A percentile compares a stretch with the other conserved stretches of the same genome.
Conservation (phyloP, 371 early-diverging fungal species). For the Rhizomucor miehei region DNA sequence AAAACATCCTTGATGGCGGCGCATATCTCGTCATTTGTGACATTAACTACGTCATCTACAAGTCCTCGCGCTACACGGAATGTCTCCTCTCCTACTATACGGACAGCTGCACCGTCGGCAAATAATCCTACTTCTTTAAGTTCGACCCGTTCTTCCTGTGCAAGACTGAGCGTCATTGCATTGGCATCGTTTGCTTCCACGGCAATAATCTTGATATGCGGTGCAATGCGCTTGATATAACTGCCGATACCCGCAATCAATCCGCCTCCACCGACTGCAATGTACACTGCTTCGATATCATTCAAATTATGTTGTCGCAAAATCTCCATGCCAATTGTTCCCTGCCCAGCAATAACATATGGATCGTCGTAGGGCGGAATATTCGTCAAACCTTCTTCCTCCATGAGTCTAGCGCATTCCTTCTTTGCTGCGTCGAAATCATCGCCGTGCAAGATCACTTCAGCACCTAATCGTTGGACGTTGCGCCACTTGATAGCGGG, state of each 20-base stretch:
- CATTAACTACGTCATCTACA: conserved; percentile 84
- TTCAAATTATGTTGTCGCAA: conserved; percentile 70
- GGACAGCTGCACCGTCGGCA: conserved; percentile 96
- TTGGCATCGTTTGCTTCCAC: conserved; percentile 91
- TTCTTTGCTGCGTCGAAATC: conserved; percentile 94
- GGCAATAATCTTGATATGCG: conserved; percentile 83
- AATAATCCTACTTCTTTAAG: conserved; percentile 90
- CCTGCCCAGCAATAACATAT: conserved; percentile 97
- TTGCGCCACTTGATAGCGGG: conserved; percentile 72
- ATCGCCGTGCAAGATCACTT: conserved; percentile 82
- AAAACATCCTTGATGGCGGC: conserved; percentile 98
- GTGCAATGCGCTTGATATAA: conserved; percentile 87
- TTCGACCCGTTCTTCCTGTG: conserved; percentile 55
- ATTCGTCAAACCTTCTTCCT: conserved; percentile 73
- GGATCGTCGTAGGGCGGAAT: conserved; percentile 98
- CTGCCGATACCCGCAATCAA: conserved; percentile 88
- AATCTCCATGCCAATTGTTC: conserved; percentile 94
- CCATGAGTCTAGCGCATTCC: conserved; percentile 73
- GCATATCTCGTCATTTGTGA: conserved; percentile 95
- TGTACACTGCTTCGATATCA: conserved; percentile 84
- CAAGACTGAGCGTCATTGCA: conserved; percentile 84
- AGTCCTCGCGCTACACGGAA: conserved; percentile 69
- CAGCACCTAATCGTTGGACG: conserved; percentile 88
- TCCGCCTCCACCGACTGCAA: conserved; percentile 95
- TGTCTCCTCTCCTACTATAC: conserved; percentile 85